Conservation (phyloP, 2,329 filamentous ascomycete species). For the Diaporthe ilicicola region DNA sequence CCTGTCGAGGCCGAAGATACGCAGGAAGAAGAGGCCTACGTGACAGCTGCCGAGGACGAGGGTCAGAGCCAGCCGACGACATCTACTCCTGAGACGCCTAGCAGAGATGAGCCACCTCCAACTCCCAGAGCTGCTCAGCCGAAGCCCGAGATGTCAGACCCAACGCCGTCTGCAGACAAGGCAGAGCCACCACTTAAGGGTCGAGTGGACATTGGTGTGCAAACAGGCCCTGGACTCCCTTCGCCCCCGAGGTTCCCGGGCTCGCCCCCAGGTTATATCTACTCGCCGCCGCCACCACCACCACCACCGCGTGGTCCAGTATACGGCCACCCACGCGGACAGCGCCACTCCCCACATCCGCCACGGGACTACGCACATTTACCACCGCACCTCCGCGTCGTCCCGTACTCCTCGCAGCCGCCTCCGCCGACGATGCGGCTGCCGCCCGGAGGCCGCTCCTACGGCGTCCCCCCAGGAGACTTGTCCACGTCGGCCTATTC, state of each 20-base stretch:
- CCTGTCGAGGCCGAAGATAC: slow-evolving; percentile 18
- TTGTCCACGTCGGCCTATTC: neutral
- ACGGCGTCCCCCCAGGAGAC: no score
- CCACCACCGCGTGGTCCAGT: slow-evolving; percentile 13
- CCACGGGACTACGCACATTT: neutral
- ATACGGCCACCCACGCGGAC: slow-evolving; percentile 18
- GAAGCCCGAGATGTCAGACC: neutral
- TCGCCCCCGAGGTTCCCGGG: neutral
- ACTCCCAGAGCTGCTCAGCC: slow-evolving; percentile 6
- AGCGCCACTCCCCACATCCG: neutral
- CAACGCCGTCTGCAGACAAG: slow-evolving; percentile 5
- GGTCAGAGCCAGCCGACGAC: slow-evolving; percentile 1
- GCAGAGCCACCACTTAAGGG: neutral
- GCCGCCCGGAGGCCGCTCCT: neutral
- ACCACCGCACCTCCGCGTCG: slow-evolving; percentile 15
- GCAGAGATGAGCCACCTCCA: neutral
- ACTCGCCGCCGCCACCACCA: slow-evolving; percentile 15
- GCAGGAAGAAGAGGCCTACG: slow-evolving; percentile 28
- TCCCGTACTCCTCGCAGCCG: neutral
- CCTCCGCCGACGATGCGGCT: neutral
- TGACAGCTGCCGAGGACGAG: slow-evolving; percentile 19
- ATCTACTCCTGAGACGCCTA: slow-evolving; percentile 11
- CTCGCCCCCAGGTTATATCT: slow-evolving; percentile 4
- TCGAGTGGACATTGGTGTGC: slow-evolving; percentile 29
- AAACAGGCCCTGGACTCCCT: slow-evolving; percentile 26